Evolutionary conservation across 1,284 basidiomycete genomes (phyloP).

Genomic region (Violaceomyces palustris): DNA sequence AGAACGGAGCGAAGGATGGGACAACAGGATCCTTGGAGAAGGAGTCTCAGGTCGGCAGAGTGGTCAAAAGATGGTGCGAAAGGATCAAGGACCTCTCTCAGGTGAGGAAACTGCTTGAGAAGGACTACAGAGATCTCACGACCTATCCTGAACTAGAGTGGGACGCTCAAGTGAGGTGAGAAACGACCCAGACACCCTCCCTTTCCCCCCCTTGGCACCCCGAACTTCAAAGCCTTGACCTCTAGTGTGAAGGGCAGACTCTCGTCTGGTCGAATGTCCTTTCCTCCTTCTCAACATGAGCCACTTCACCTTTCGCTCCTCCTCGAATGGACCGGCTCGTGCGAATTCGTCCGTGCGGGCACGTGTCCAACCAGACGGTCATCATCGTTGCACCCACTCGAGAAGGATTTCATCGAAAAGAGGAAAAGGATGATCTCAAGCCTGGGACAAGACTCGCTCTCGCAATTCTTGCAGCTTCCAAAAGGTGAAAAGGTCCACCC

Average conservation of each 20-base stretch:
- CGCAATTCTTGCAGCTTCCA: slow-evolving; percentile 24
- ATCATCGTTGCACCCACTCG: slow-evolving; percentile 25
- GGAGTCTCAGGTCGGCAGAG: slow-evolving; percentile 8
- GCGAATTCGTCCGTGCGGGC: too few species aligned
- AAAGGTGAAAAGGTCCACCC: slow-evolving; percentile 45
- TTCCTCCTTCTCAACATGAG: too few species aligned
- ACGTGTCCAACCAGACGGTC: too few species aligned
- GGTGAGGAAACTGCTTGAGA: slow-evolving; percentile 18
- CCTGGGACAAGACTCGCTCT: slow-evolving; percentile 15
- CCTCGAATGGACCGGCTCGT: slow-evolving; percentile 1
- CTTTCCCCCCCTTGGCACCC: too few species aligned
- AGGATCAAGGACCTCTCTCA: slow-evolving; percentile 33
- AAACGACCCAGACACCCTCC: too few species aligned
- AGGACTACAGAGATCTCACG: slow-evolving; percentile 20
- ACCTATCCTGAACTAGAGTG: slow-evolving; percentile 43
- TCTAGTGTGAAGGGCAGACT: too few species aligned
- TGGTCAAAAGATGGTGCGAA: slow-evolving; percentile 28
- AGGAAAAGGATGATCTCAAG: slow-evolving; percentile 18
- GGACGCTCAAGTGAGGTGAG: slow-evolving; percentile 42
- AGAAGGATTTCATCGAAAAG: slow-evolving; percentile 22
- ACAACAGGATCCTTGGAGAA: too few species aligned
- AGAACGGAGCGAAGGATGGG: too few species aligned
- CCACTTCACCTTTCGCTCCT: too few species aligned
- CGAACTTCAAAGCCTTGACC: too few species aligned
- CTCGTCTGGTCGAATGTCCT: too few species aligned